A percentile compares a stretch with the other conserved stretches of the same genome.
Evolutionary conservation across 2,329 filamentous ascomycete species (phyloP).

Genomic region (Magnaporthiopsis incrustans): DNA sequence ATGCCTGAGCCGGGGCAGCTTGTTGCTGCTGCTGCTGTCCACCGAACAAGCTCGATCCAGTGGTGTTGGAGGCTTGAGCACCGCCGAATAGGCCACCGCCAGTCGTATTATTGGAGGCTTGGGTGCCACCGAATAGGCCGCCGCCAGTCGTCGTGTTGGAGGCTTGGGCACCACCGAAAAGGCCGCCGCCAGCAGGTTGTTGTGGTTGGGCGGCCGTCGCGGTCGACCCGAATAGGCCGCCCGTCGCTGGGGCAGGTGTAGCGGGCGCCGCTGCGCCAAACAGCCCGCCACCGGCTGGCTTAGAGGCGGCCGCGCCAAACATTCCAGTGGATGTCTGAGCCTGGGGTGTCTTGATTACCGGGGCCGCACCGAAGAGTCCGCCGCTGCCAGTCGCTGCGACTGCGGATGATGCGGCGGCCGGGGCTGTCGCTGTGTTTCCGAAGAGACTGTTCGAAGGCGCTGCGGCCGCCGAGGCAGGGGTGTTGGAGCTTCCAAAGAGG

Average conservation of each 20-base stretch:
- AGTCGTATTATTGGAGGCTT: background rate
- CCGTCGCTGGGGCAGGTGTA: constrained; percentile 18
- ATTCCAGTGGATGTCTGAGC: constrained; percentile 17
- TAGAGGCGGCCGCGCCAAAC: constrained; percentile 19
- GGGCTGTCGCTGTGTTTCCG: constrained; percentile 8
- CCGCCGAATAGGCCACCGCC: constrained; percentile 6
- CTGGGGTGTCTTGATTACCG: constrained; percentile 18
- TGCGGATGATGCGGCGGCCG: constrained; percentile 11
- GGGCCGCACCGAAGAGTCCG: constrained; percentile 23
- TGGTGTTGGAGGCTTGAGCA: constrained; percentile 7
- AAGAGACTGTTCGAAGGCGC: constrained; percentile 3
- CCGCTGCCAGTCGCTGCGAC: constrained; percentile 13
- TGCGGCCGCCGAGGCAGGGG: background rate
- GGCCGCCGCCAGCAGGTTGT: constrained; percentile 13
- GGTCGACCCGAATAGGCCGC: constrained; percentile 13
- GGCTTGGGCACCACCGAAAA: constrained; percentile 5
- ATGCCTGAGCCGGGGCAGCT: constrained; percentile 11
- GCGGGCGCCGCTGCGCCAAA: constrained; percentile 21
- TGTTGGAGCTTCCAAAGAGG: constrained; percentile 1
- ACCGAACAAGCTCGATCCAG: constrained; percentile 18
- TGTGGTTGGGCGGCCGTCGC: constrained; percentile 14
- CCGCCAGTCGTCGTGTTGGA: constrained; percentile 1
- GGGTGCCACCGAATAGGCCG: constrained; percentile 5
- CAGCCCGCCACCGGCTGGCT: constrained; percentile 17
- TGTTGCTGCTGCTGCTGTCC: constrained; percentile 12